These are phyloP conservation scores for Colletotrichum navitas DNA, from an alignment of 2,329 filamentous ascomycete species.

Conservation along the genomic window DNA sequence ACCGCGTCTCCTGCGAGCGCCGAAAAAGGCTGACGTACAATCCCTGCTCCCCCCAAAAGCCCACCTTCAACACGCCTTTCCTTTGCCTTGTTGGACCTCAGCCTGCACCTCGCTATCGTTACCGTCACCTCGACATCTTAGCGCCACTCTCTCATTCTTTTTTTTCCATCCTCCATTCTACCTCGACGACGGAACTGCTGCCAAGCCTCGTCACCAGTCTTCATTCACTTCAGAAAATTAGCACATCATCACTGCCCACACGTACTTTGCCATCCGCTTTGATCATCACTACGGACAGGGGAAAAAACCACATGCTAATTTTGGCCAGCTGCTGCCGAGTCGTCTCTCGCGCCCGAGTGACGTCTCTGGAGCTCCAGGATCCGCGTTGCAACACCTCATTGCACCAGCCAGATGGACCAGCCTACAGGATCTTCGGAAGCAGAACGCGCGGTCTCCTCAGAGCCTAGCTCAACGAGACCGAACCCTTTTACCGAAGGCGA, in stretches of 20 bases:
- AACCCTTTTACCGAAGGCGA: constrained; percentile 74
- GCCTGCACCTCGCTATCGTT: constrained; percentile 35
- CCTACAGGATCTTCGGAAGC: constrained; percentile 62
- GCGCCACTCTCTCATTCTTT: constrained; percentile 22
- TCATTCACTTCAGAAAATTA: constrained; percentile 49
- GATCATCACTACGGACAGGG: constrained; percentile 40
- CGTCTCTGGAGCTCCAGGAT: constrained; percentile 61
- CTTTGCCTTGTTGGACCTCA: constrained; percentile 34
- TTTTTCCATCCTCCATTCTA: neutral
- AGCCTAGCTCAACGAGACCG: constrained; percentile 72
- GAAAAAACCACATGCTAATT: constrained; percentile 68
- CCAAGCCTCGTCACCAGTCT: constrained; percentile 34
- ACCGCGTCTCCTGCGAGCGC: constrained; percentile 30
- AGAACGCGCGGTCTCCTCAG: constrained; percentile 72
- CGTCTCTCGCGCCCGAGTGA: constrained; percentile 66
- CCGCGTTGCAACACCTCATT: constrained; percentile 52
- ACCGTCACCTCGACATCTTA: constrained; percentile 36
- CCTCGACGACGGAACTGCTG: constrained; percentile 20
- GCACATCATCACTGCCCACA: constrained; percentile 24
- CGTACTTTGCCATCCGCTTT: constrained; percentile 37
- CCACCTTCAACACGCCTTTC: constrained; percentile 36
- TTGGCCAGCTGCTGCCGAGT: constrained; percentile 64
- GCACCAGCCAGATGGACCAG: constrained; percentile 67
- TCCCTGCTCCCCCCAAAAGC: constrained; percentile 39
- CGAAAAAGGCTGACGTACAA: constrained; percentile 39